Evolutionary conservation across 371 early-diverging fungal genomes (phyloP), one percentile per base, ranked within the genome.

Genomic region (Entomophthora muscae): DNA sequence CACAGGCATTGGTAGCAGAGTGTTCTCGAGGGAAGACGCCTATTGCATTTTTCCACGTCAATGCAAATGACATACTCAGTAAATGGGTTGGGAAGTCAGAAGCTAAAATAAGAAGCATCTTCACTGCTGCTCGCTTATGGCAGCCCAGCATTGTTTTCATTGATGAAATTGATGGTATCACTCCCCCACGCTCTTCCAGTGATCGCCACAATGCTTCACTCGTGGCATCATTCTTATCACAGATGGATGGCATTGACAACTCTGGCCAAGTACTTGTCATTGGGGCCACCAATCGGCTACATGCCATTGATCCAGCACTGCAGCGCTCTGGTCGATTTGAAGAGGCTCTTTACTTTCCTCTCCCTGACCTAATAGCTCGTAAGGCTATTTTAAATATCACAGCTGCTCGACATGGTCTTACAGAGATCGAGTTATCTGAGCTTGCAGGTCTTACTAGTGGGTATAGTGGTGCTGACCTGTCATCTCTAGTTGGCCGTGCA

Each of bases 161-260:
- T 65, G 99, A 99, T 72, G 99, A 99, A 73, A 98, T 99, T 60
- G 99, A 99, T 72, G 95, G 98, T 1, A 96, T 99, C 61, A 97
- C 99, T n/a, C 62, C 62, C 3, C 42, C 22, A 72, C 74, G n/a
- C 74, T 75, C 59, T 78, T 80, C 63, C 80, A 78, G 60, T 7
- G 82, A 80, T 63, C 82, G 83, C 66, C 73, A 74, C n/a, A 83
- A 84, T 66, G 70, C 78, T 17, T 80, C 82, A 26, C 78, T 92
- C 30, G 85, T 88, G 1, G 79, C 84, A 52, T 83, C 84, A n/a
- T 69, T 88, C 66, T 72, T 88, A 2, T 79, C 83, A 1, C 70
- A 83, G 33, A 77, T 88, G 79, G 86, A 88, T 68, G 88, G 88
- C 7, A 66, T 90, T 29, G 87, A 89, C 66, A 73, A 71, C 51